Conservation (phyloP, 148 eudicot genomes). For the Camellia lanceoleosa region DNA sequence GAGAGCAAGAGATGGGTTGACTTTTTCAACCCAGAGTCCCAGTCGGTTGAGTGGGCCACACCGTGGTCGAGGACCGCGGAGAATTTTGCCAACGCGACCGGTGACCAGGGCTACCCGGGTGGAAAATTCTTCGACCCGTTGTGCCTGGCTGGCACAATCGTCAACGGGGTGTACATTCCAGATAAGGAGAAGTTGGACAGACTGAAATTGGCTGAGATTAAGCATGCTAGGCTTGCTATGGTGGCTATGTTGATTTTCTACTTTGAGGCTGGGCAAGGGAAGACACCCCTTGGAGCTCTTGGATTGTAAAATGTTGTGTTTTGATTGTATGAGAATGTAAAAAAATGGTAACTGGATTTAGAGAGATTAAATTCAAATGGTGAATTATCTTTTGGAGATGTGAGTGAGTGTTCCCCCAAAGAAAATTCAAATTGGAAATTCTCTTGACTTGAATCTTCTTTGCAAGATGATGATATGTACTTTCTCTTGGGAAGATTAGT, state of each 20-base stretch:
- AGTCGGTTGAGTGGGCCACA: constrained; percentile 96
- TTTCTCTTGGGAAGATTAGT: too few relatives aligned
- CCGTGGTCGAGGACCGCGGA: constrained; percentile 91
- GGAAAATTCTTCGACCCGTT: constrained; percentile 96
- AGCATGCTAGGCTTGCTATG: constrained; percentile 96
- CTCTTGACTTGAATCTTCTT: too few relatives aligned
- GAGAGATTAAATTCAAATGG: too few relatives aligned
- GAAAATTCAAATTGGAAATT: too few relatives aligned
- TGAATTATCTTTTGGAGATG: too few relatives aligned
- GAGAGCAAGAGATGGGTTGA: constrained; percentile 99
- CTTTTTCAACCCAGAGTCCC: constrained; percentile 90
- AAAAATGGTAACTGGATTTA: constrained; percentile 7
- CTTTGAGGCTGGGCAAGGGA: constrained; percentile 98
- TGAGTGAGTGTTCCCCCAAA: too few relatives aligned
- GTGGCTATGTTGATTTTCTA: constrained; percentile 87
- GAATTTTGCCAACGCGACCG: constrained; percentile 79
- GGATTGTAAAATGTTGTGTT: constrained; percentile 46
- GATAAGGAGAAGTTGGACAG: constrained; percentile 84
- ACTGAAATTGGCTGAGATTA: constrained; percentile 88
- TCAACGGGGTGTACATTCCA: constrained; percentile 62
- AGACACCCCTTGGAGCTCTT: constrained; percentile 92
- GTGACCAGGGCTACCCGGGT: constrained; percentile 94
- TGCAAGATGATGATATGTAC: too few relatives aligned
- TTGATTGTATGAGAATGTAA: constrained; percentile 17
- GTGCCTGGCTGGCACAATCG: constrained; percentile 55